phyloP scores from a whole-genome alignment of 176 grass and related monocot genomes.

The Avena atlantica region DNA sequence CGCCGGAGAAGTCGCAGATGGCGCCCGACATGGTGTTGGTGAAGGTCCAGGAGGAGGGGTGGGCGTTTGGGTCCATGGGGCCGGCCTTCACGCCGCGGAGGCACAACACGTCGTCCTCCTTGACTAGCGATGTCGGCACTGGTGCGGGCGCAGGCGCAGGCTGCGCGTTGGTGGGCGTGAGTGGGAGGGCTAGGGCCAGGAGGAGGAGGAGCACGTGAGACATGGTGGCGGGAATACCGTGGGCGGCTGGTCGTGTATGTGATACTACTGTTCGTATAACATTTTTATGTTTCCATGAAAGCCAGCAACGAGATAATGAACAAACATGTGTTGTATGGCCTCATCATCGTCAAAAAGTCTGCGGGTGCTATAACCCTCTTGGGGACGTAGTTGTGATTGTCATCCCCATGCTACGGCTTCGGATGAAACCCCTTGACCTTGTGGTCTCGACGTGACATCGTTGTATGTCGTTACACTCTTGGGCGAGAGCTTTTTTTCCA shows the following conservation, averaged over 20 bases:
- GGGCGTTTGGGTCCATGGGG: conserved; percentile 34
- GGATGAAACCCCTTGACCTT: no score
- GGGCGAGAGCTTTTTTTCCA: no score
- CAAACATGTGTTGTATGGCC: no score
- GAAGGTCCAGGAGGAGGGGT: conserved; percentile 58
- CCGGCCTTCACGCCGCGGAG: conserved; percentile 49
- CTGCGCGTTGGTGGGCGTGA: conserved; percentile 9
- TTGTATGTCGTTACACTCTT: no score
- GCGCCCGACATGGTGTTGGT: conserved; percentile 49
- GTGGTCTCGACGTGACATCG: no score
- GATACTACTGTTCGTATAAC: no score
- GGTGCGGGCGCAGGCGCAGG: neutral
- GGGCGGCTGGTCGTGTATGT: neutral
- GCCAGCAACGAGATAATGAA: no score
- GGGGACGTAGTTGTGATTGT: no score
- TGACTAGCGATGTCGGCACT: neutral
- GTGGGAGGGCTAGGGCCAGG: neutral
- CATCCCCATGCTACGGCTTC: no score
- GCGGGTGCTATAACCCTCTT: no score
- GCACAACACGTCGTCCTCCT: conserved; percentile 74
- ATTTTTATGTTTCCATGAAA: no score
- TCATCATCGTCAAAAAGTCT: no score
- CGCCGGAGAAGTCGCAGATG: conserved; percentile 65
- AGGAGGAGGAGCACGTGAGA: conserved; percentile 32
- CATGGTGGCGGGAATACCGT: neutral